phyloP scores from a whole-genome alignment of 306 rosid species.

The Citrullus colocynthis region DNA sequence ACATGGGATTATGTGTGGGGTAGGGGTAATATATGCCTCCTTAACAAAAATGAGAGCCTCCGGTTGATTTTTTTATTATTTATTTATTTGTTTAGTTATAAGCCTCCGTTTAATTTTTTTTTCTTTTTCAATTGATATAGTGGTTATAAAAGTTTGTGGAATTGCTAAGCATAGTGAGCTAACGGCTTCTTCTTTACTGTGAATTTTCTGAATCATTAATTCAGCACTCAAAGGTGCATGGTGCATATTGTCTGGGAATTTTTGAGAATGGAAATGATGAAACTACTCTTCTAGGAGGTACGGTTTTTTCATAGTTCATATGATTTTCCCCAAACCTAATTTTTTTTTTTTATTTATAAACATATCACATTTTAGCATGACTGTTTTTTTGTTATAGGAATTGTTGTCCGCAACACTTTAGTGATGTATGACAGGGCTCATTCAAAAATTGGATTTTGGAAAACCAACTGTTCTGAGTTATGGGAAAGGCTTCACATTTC shows the following conservation, averaged over 20 bases:
- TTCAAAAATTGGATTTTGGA: constrained; percentile 85
- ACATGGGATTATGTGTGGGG: background rate
- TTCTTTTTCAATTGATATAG: background rate
- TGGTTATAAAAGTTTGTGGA: background rate
- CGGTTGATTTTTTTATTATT: background rate
- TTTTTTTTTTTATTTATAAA: background rate
- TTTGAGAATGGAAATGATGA: constrained; percentile 78
- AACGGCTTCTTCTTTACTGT: constrained; percentile 12
- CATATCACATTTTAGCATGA: background rate
- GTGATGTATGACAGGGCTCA: constrained; percentile 77
- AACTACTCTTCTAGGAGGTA: constrained; percentile 97
- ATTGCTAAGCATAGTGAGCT: background rate
- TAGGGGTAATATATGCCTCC: background rate
- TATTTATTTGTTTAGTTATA: no score
- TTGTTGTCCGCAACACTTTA: constrained; percentile 83
- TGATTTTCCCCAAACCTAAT: background rate
- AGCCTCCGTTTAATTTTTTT: no score
- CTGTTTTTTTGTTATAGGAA: constrained; percentile 36
- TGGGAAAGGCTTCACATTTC: constrained; percentile 64
- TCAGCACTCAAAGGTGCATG: constrained; percentile 80
- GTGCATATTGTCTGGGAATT: constrained; percentile 91
- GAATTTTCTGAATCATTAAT: constrained; percentile 12
- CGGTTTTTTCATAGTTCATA: background rate
- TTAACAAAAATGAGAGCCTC: background rate
- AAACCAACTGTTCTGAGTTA: constrained; percentile 91